Evolutionary conservation across 805 yeast species (phyloP), one percentile per base, ranked within the genome.

Genomic region (Wickerhamomyces strasburgensis): DNA sequence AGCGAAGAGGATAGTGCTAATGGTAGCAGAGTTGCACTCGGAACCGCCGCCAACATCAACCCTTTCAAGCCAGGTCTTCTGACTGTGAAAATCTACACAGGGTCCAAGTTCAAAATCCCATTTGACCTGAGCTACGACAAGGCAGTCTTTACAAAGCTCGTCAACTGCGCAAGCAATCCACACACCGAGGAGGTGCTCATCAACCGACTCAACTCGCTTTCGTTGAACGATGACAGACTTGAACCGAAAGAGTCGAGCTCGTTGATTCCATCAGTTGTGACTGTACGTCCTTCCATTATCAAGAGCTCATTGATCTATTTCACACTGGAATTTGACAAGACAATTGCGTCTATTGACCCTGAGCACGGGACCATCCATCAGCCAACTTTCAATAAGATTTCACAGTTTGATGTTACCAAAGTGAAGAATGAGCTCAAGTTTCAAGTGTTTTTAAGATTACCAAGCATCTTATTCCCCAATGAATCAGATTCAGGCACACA

Each of bases 261-360:
- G 9, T 14, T 57, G 29, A 65, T 80, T 31, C 80, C 86, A 29
- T 70, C 81, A 13, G 65, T 72, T 29, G 65, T 76, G 31, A 63
- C 75, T 33, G 64, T 75, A 30, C 80, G 84, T 13, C 72, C 73
- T 21, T 55, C 78, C 47, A 68, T 68, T 35, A 63, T 72, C 25
- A 70, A 75, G 44, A 78, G 77, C 48, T 75, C 93, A 14, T 70
- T 95, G 42, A 72, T 93, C 27, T 86, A 85, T 60, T 73, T 89
- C 52, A 87, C 95, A 2, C 70, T 93, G 31, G 99, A 93, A 61
- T 90, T 88, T 57, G 99, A 93, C 62, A 93, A 93, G 61, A 87
- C 90, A 34, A 93, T 89, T 47, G 82, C 93, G 46, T 73, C 88
- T 13, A 78, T 90, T 34, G 95, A 88, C 48, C 93, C 98, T 3